These are phyloP conservation scores for Phytophthora melonis DNA, from an alignment of 352 stramenopile genomes.

Conservation along the genomic window DNA sequence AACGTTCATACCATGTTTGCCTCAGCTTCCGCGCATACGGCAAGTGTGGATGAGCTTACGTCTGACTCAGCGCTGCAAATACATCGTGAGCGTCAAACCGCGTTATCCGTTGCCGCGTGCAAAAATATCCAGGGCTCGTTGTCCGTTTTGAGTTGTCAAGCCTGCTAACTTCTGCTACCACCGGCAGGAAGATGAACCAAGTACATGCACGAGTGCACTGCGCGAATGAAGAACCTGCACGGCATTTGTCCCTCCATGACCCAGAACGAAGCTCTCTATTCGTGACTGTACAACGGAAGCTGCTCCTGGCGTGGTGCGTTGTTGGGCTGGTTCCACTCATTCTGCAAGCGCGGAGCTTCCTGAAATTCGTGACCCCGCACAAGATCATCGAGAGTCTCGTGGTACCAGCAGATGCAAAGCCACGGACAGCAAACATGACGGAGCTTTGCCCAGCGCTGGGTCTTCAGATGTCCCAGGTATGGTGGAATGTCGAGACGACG, in stretches of 20 bases:
- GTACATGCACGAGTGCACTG: background rate
- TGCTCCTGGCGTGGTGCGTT: background rate
- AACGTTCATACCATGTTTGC: background rate
- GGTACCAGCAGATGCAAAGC: background rate
- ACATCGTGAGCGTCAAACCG: background rate
- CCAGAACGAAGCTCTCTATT: background rate
- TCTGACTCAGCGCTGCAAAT: background rate
- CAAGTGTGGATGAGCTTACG: background rate
- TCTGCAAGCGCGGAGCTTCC: background rate
- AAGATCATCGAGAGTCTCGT: background rate
- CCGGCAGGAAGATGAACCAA: background rate
- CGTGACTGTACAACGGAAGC: background rate
- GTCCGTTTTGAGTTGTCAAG: background rate
- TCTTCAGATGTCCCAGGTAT: background rate
- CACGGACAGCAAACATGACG: background rate
- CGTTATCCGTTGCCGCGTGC: background rate
- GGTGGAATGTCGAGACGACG: conserved; percentile 1
- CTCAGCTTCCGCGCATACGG: background rate
- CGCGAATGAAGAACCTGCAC: background rate
- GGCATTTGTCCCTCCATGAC: background rate
- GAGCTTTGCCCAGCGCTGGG: background rate
- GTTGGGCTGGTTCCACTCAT: background rate
- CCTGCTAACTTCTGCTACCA: background rate
- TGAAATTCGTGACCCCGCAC: background rate
- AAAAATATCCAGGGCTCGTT: background rate